Base-by-base conservation (phyloP, 2,329 filamentous ascomycete species). In the Stagonosporopsis cucurbitacearum region DNA sequence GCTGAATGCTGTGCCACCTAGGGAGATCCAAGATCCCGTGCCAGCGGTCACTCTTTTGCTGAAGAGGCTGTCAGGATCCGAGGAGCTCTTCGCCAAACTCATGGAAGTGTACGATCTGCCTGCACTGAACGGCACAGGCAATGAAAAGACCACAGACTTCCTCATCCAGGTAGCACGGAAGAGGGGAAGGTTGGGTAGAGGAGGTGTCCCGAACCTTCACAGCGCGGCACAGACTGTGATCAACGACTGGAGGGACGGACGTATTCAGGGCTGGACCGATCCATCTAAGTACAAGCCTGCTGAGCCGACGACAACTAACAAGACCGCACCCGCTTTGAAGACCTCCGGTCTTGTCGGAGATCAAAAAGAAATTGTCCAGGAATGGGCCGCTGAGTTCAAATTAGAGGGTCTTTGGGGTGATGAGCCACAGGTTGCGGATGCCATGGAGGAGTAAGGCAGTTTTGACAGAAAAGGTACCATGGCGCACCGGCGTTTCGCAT, bases 341-440 rank as follows among this genome's bases (percentile, higher is more conserved):
- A 48, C 42, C 19, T 60, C 48, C 37, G 64, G 62, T 53, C 71
- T 73, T 42, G 69, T 72, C 26, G 69, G 92, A 63, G 87, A 96
- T 58, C 81, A 82, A 75, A 92, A 96, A 80, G 80, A 92, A 77
- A 91, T 98, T 74, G 92, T 98, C 51, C 90, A 89, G 11, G 88
- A 96, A 74, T 96, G 94, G 92, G 91, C 93, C 7, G 87, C 91
- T 68, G 94, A 98, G 77, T 98, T 99, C 78, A 93, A 94, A 80
- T 83, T 99, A 8, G 95, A 97, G 59, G 95, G 92, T 2, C 79
- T 99, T 13, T 98, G 91, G 90, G 92, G 91, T 11, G 88, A 92
- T 71, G 86, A 80, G 74, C 35, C 62, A 22, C 61, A 52, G 32
- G 60, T 72, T 68, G 58, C 45, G 46, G 76, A 74, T 52, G 67